Percentiles rank a stretch among this genome's conserved stretches.
phyloP scores from a whole-genome alignment of 345 rosid genomes.

The Lepidium aucheri region DNA sequence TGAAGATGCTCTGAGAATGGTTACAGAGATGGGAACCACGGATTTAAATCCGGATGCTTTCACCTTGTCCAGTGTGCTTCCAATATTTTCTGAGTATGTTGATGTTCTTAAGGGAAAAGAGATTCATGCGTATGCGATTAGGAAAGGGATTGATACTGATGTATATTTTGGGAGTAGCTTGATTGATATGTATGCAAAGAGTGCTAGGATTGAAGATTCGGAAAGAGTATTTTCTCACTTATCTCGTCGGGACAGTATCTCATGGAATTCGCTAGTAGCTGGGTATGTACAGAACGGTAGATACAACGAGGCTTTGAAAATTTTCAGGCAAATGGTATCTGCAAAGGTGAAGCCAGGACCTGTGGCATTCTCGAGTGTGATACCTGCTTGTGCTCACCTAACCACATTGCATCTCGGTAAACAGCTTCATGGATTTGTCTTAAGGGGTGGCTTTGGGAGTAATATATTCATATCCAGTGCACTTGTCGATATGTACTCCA shows the following conservation, averaged over 20 bases:
- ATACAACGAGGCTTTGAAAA: constrained; percentile 52
- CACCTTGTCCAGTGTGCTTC: constrained; percentile 76
- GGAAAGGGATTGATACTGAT: constrained; percentile 49
- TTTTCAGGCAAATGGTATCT: constrained; percentile 54
- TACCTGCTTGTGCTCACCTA: constrained; percentile 84
- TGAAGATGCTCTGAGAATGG: constrained; percentile 58
- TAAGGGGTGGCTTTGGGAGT: constrained; percentile 41
- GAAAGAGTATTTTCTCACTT: constrained; percentile 36
- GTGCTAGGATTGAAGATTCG: constrained; percentile 47
- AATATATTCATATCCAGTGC: constrained; percentile 68
- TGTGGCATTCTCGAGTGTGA: constrained; percentile 62
- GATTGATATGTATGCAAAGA: constrained; percentile 80
- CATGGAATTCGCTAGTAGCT: constrained; percentile 73
- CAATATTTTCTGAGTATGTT: constrained; percentile 55
- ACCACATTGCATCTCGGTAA: constrained; percentile 60
- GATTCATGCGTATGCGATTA: constrained; percentile 68
- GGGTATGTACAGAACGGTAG: constrained; percentile 68
- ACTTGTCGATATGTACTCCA: constrained; percentile 86
- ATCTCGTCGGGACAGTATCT: constrained; percentile 47
- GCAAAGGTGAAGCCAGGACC: constrained; percentile 49
- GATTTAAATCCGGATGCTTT: constrained; percentile 63
- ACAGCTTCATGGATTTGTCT: constrained; percentile 72
- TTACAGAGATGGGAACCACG: constrained; percentile 51
- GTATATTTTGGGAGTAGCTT: constrained; percentile 59
- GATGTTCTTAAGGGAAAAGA: constrained; percentile 61